Base-by-base conservation (phyloP, 176 grass and related monocot genomes). In the Pontederia paniculata region DNA sequence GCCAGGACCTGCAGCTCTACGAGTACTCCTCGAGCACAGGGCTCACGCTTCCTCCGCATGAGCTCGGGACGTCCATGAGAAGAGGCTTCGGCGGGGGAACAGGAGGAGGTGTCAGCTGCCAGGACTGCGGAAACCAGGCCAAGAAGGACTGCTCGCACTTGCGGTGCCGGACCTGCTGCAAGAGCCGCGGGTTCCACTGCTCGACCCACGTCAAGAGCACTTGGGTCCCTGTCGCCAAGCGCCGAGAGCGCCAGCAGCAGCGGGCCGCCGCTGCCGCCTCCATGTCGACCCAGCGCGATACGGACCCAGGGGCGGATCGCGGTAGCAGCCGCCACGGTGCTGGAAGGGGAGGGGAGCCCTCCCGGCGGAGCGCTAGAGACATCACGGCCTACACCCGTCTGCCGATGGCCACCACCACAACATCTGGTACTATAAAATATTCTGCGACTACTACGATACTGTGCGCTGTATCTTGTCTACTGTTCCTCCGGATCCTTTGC, bases 51-150 rank as follows among this genome's bases (percentile, higher is more conserved):
- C 12, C 59, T 1, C 16, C 43, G 42, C 28, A 37, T 37, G 18
- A 8, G 59, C n/a, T 10, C 37, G n/a, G 3, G 59, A 16, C 11
- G 59, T 6, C 16, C 17, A 20, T 21, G 59, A 12, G 59, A 7
- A 20, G 18, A 9, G 17, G 18, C 17, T 19, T 45, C 12, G 43
- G 17, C 0, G 43, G 43, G 9, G 31, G 22, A 23, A 17, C 28
- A 10, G 49, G 49, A 12, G 73, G 73, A 2, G 67, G 74, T 9
- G 53, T 55, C 14, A 83, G 63, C 62, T 83, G 80, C 50, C 80
- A 77, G 57, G 80, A 83, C 48, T 83, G 80, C 63, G 80, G 80
- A 23, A 83, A 83, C 68, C 73, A 77, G 56, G 80, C 80, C 11
- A 83, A 83, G 62, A 83, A 83, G 54, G 80, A 77, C 66, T 83